A percentile compares a stretch with the other conserved stretches of the same genome.
Evolutionary conservation across 2,329 filamentous ascomycete genomes (phyloP).

Genomic region (Cladosporium sp.): DNA sequence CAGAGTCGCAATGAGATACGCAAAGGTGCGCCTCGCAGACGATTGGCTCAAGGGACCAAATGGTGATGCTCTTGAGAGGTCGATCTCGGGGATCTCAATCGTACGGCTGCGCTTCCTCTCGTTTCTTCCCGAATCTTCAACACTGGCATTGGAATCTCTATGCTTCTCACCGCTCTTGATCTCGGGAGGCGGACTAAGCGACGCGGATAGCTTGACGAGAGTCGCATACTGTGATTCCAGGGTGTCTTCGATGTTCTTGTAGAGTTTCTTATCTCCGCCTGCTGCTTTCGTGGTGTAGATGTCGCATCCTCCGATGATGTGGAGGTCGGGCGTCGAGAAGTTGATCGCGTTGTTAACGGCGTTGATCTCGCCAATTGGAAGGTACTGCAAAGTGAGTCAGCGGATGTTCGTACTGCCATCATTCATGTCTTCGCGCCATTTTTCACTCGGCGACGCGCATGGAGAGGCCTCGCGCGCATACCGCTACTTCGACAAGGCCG

Average conservation of each 20-base stretch:
- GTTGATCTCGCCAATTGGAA: conserved; percentile 87
- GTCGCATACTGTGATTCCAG: conserved; percentile 90
- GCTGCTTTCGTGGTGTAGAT: conserved; percentile 97
- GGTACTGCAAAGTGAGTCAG: conserved; percentile 59
- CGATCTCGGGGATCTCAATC: conserved; percentile 36
- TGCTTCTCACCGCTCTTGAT: conserved; percentile 10
- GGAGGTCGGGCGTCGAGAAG: conserved; percentile 90
- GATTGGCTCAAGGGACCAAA: conserved; percentile 88
- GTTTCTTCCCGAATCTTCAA: conserved; percentile 30
- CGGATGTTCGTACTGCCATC: too few relatives aligned
- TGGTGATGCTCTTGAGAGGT: conserved; percentile 81
- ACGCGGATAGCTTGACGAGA: conserved; percentile 78
- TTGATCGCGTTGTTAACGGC: conserved; percentile 89
- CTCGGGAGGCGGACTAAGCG: conserved; percentile 67
- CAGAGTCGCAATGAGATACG: conserved; percentile 91
- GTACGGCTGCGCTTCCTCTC: conserved; percentile 24
- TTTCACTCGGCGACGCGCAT: too few relatives aligned
- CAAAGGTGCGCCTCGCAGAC: conserved; percentile 85
- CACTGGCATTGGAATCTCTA: conserved; percentile 59
- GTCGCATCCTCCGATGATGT: conserved; percentile 90
- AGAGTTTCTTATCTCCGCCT: conserved; percentile 92
- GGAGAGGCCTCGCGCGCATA: too few relatives aligned
- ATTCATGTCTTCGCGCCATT: too few relatives aligned
- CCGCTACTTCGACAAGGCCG: not conserved
- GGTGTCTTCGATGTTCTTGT: conserved; percentile 89